Base-by-base conservation (phyloP, 1,284 basidiomycete species). In the Ustilago curta region DNA sequence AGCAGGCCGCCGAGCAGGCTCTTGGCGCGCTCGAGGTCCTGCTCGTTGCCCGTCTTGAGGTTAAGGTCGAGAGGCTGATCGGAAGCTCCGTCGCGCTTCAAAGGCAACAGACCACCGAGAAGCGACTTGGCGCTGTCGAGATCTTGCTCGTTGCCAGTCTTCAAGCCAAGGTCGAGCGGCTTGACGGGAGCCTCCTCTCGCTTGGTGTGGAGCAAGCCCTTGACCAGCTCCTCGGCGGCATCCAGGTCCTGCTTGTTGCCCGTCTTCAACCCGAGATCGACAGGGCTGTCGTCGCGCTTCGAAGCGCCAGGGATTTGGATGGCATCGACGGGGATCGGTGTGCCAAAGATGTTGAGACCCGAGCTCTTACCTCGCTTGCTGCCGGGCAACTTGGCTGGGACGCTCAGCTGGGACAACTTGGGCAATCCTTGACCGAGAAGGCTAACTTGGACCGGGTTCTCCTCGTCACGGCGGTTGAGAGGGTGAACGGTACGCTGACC, bases 171-270 rank as follows among this genome's bases (percentile, higher is more conserved):
- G 27, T 64, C 57, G 44, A 57, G 8, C 0, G 57, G 58, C 45
- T 65, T n/a, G 29, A 48, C 60, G 6, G 52, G 53, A 19, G 16
- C 60, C 12, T 49, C 60, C 4, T 69, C 43, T n/a, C 66, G 58
- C 54, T 58, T 68, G 37, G 43, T 23, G 16, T 49, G 54, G 1
- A 72, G 49, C 23, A 72, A 35, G n/a, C 60, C 53, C 19, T 40
- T 49, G 16, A 72, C 40, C 12, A 72, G 56, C 29, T 19, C 29
- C 19, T 58, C 45, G 32, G 48, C 55, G 4, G 53, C 45, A 18
- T 72, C 63, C 9, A 64, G 35, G 40, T 72, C 60, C 60, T 64
- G 52, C 44, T 60, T 37, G 47, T 70, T 63, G 31, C 69, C 69
- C 16, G 62, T 53, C 37, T 56, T 51, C 11, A 70, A 45, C 4